Conservation (phyloP, 2,329 filamentous ascomycete genomes). For the Meredithiella fracta region DNA sequence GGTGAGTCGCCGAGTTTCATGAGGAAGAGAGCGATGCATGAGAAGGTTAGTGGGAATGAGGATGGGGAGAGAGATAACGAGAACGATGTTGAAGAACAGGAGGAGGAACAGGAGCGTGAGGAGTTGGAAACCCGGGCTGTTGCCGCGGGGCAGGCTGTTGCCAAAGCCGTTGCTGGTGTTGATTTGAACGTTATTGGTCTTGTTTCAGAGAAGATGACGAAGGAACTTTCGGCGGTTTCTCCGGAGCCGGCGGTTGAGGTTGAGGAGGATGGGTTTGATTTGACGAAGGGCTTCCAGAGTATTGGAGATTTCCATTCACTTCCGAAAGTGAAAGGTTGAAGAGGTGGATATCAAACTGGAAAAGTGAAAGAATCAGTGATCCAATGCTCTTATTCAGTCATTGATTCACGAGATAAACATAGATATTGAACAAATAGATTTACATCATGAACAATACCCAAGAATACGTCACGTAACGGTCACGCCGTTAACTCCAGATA, state of each 20-base stretch:
- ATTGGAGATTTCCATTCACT: conserved; percentile 47
- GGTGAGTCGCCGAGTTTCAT: conserved; percentile 16
- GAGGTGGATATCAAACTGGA: not conserved
- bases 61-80: not conserved
- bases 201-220: conserved; percentile 18
- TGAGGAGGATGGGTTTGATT: conserved; percentile 40
- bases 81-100: conserved; percentile 19
- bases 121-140: conserved; percentile 16
- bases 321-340: conserved; percentile 27
- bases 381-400: no score
- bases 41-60: conserved; percentile 19
- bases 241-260: no score
- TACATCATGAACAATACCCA: no score
- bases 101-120: conserved; percentile 13
- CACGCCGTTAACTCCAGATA: not conserved
- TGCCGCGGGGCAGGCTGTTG: conserved; percentile 14
- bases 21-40: conserved; percentile 15
- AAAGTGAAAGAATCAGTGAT: no score
- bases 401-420: no score
- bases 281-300: conserved; percentile 48
- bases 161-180: conserved; percentile 12
- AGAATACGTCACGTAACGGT: not conserved
- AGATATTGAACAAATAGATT: no score
- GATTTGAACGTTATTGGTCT: no score
- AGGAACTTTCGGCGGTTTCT: conserved; percentile 14